Evolutionary conservation across 1,284 basidiomycete species (phyloP).

Genomic region (Trametes hirsuta): DNA sequence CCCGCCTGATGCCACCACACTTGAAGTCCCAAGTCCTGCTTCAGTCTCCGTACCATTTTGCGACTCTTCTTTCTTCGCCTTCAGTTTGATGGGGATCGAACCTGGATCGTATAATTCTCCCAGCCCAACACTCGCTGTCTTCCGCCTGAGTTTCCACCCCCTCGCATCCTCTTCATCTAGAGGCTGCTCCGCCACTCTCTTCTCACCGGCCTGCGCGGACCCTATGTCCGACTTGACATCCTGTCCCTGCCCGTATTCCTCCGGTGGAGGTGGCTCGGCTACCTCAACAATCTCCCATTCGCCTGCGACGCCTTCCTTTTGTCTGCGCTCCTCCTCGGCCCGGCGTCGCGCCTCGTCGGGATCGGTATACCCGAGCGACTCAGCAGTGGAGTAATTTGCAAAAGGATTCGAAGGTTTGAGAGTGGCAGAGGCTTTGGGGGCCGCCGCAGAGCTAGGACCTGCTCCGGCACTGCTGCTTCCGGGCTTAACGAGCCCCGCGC

Average conservation of each 20-base stretch:
- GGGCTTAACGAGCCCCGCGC: conserved; percentile 63
- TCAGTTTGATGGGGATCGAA: conserved; percentile 61
- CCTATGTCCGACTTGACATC: conserved; percentile 18
- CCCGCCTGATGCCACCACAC: neutral
- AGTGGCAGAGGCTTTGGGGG: conserved; percentile 42
- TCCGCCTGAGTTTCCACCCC: conserved; percentile 68
- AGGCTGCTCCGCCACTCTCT: conserved; percentile 36
- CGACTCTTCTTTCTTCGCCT: conserved; percentile 56
- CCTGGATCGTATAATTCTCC: conserved; percentile 77
- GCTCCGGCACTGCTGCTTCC: conserved; percentile 39
- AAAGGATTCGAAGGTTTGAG: conserved; percentile 70
- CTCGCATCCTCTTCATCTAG: conserved; percentile 60
- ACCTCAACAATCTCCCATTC: conserved; percentile 81
- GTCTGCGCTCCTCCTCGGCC: conserved; percentile 60
- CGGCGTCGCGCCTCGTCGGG: conserved; percentile 65
- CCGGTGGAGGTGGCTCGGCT: conserved; percentile 27
- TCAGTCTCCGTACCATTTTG: neutral
- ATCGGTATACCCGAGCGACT: conserved; percentile 78
- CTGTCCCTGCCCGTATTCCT: conserved; percentile 23
- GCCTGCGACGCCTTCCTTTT: conserved; percentile 76
- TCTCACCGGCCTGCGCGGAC: conserved; percentile 35
- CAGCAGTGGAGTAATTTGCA: conserved; percentile 87
- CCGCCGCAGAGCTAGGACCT: conserved; percentile 40
- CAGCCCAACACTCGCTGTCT: conserved; percentile 55
- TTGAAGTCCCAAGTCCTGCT: neutral